Evolutionary conservation across 139 green algal species (phyloP).

Genomic region (Chlamydomonas eustigma): DNA sequence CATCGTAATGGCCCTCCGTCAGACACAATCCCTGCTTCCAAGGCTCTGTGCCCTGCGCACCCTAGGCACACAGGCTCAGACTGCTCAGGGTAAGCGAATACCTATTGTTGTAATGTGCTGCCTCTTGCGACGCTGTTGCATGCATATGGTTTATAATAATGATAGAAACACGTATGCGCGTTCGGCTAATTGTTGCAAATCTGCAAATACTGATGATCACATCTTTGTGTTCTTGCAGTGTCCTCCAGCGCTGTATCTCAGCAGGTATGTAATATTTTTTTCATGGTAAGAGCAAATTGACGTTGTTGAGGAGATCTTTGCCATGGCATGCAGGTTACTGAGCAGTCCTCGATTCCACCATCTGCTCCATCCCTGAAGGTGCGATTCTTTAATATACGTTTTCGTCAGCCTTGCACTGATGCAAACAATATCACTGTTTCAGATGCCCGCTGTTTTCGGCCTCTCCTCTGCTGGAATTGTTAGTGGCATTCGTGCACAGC

Average conservation of each 20-base stretch:
- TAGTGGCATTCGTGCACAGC: slow-evolving; percentile 21
- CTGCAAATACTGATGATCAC: background rate
- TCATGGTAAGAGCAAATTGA: background rate
- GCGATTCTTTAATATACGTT: no score
- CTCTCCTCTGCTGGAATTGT: slow-evolving; percentile 21
- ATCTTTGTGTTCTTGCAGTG: background rate
- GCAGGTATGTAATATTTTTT: background rate
- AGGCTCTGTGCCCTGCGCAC: background rate
- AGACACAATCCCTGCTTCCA: slow-evolving; percentile 12
- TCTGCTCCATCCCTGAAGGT: slow-evolving; percentile 5
- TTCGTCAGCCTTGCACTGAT: background rate
- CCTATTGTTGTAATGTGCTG: background rate
- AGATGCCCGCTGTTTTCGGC: slow-evolving; percentile 25
- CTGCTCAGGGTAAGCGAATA: background rate
- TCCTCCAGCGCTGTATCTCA: background rate
- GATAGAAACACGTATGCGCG: background rate
- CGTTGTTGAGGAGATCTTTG: background rate
- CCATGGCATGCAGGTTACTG: background rate
- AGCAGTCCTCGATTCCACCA: background rate
- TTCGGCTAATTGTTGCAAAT: background rate
- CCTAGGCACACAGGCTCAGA: background rate
- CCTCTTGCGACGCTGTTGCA: background rate
- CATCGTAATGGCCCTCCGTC: slow-evolving; percentile 4
- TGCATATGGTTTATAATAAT: background rate
- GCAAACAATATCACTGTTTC: background rate